Percentiles rank a stretch among this genome's conserved stretches.
Evolutionary conservation across 208 protist species (phyloP).

Genomic region (Trypanosoma conorhini): DNA sequence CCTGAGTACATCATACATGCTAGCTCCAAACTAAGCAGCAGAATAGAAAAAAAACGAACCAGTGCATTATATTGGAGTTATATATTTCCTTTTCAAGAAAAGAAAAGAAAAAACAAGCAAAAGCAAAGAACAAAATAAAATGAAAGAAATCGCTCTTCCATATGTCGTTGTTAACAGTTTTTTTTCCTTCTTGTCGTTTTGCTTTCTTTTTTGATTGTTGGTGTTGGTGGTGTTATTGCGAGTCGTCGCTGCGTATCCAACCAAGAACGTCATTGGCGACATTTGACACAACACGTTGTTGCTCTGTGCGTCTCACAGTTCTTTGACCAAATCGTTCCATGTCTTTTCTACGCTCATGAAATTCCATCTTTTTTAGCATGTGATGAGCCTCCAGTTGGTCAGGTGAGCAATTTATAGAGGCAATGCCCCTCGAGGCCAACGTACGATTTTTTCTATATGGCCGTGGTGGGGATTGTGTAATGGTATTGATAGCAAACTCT

Average conservation of each 20-base stretch:
- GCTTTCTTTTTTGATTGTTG: not conserved
- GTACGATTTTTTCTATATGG: conserved; percentile 42
- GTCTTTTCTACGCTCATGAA: conserved; percentile 63
- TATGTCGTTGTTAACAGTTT: not conserved
- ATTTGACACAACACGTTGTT: conserved; percentile 66
- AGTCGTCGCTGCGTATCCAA: conserved; percentile 74
- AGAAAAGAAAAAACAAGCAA: conserved; percentile 20
- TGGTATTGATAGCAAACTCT: conserved; percentile 36
- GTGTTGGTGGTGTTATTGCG: conserved; percentile 6
- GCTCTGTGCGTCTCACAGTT: conserved; percentile 53
- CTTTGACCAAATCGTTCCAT: conserved; percentile 72
- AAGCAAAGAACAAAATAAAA: not conserved
- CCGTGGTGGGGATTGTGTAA: conserved; percentile 50
- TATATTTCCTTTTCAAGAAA: not conserved
- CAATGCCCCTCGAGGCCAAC: conserved; percentile 68
- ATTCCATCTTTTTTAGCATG: conserved; percentile 73
- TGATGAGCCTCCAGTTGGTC: conserved; percentile 83
- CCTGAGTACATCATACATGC: conserved; percentile 15
- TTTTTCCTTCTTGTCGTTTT: conserved; percentile 3
- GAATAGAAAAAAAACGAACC: conserved; percentile 24
- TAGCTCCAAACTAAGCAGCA: not conserved
- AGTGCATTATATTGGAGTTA: too few relatives aligned
- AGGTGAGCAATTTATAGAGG: conserved; percentile 48
- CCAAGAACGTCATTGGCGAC: conserved; percentile 85
- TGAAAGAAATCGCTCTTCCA: conserved; percentile 17